A percentile compares a stretch with the other conserved stretches of the same genome.
Conservation (phyloP, 2,329 filamentous ascomycete genomes). For the Fusarium ambrosium region DNA sequence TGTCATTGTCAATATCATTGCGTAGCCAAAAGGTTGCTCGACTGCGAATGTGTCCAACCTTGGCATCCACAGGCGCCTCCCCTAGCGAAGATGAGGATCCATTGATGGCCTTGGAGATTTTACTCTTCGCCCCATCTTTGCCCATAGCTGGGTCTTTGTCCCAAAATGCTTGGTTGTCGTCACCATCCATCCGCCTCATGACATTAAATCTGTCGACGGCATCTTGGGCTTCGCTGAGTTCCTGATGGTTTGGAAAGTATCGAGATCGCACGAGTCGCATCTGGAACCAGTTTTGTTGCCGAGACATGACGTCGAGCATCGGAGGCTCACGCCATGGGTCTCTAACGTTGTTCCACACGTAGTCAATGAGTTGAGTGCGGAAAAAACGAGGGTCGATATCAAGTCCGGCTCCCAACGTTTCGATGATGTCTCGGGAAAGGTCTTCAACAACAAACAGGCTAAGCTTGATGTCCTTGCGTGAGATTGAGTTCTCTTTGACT, state of each 20-base stretch:
- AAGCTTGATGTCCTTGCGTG: neutral
- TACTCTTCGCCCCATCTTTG: neutral
- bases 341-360: neutral
- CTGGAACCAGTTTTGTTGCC: neutral
- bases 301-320: neutral
- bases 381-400: constrained; percentile 1
- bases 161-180: constrained; percentile 3
- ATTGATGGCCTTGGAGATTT: neutral
- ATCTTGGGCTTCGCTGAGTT: neutral
- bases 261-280: neutral
- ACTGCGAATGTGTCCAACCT: constrained; percentile 3
- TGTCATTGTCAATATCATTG: neutral
- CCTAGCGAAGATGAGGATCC: neutral
- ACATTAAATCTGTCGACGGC: neutral
- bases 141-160: neutral
- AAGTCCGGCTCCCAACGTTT: neutral
- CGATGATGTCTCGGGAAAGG: constrained; percentile 4
- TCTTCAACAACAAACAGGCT: constrained; percentile 6
- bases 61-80: neutral
- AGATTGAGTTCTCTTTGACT: neutral
- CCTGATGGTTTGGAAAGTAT: neutral
- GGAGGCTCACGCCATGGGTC: constrained; percentile 6
- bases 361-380: neutral
- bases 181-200: neutral
- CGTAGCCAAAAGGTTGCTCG: constrained; percentile 7